Base-by-base conservation (phyloP, 371 early-diverging fungal species). In the Mortierella sp. region DNA sequence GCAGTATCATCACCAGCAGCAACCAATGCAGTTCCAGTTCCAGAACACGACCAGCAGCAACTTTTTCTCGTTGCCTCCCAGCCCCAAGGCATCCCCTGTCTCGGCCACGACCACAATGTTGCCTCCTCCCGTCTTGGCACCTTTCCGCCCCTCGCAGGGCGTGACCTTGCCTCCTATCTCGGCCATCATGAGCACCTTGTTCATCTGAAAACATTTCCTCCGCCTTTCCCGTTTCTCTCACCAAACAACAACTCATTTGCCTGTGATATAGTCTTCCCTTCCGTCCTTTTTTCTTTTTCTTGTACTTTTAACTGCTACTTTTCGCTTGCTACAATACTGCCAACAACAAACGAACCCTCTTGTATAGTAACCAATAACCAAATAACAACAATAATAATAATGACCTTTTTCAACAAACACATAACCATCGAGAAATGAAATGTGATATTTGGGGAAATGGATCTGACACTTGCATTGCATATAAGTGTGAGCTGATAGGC, bases 161-260 rank as follows among this genome's bases (percentile, higher is more conserved):
- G 87, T 86, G 63, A 86, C 87, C 31, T 70, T 86, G 80, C 87
- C 87, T 70, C 87, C 87, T 26, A 82, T 86, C 80, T 86, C 87
- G 71, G 58, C 82, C 50, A 86, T 86, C 76, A 86, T 86, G 87
- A 86, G 63, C 77, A 76, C 82, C 19, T 70, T 86, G 78, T 86
- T 81, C 78, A 72, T 79, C 68, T 81, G 77, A 60, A 21, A 72
- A 42, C 14, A 72, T 26, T 34, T 47, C 63, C n/a, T 55, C 63
- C 63, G 34, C 38, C 63, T 34, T 47, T 10, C 38, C 34, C 48
- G 31, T 28, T 21, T 58, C 16, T 31, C n/a, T n/a, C 14, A 38
- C 42, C 3, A 38, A 38, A 38, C 72, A 70, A 42, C 34, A 76
- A 4, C 74, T 45, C 75, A 58, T 74, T 26, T 26, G 75, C 28